Evolutionary conservation across 495 filamentous ascomycete genomes (phyloP).

Genomic region (Xylaria acuta): DNA sequence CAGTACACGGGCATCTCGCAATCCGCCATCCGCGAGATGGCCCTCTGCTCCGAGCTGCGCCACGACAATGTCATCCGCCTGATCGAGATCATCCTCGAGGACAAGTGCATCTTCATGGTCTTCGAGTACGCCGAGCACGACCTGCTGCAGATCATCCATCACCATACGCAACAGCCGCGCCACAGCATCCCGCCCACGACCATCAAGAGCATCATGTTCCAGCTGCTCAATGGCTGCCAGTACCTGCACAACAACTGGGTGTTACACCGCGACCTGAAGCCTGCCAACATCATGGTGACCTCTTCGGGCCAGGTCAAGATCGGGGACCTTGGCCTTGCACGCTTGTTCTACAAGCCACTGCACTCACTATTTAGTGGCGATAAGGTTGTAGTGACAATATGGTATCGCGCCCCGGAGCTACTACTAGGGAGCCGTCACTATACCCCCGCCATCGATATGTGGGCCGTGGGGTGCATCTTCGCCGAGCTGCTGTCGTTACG

Average conservation of each 20-base stretch:
- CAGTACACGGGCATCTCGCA: conserved; percentile 98
- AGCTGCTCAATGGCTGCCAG: conserved; percentile 89
- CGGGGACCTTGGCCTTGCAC: conserved; percentile 89
- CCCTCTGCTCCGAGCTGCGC: conserved; percentile 90
- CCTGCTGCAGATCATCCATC: conserved; percentile 96
- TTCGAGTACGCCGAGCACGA: conserved; percentile 99
- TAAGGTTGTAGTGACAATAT: conserved; percentile 99
- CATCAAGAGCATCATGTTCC: conserved; percentile 91
- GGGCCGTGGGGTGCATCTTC: conserved; percentile 98
- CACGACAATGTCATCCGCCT: conserved; percentile 91
- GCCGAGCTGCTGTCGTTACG: conserved; percentile 89
- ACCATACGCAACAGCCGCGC: conserved; percentile 87
- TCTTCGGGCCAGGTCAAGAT: conserved; percentile 88
- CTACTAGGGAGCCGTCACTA: conserved; percentile 92
- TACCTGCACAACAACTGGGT: conserved; percentile 99
- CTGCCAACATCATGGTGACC: conserved; percentile 99
- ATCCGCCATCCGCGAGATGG: conserved; percentile 97
- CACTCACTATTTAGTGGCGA: conserved; percentile 91
- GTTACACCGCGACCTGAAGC: conserved; percentile 93
- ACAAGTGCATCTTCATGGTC: conserved; percentile 99
- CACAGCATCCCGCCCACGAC: conserved; percentile 86
- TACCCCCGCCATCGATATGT: conserved; percentile 94
- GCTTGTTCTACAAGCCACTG: conserved; percentile 91
- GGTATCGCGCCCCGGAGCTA: conserved; percentile 96
- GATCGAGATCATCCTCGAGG: conserved; percentile 95